Base-by-base conservation (phyloP, 768 basidiomycete species). In the Tylopilus felleus region DNA sequence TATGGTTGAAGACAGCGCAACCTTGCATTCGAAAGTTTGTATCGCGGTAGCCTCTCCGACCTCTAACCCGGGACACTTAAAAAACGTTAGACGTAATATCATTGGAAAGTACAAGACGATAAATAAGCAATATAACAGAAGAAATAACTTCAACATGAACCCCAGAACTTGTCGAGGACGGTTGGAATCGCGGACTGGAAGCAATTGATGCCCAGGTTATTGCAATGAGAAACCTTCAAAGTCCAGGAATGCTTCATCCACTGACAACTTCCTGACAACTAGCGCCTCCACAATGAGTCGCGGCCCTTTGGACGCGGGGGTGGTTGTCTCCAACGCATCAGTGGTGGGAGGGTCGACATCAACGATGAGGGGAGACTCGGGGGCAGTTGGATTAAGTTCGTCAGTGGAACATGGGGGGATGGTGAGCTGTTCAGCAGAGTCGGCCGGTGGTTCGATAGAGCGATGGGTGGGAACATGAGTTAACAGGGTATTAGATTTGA, bases 211-310 rank as follows among this genome's bases (percentile, higher is more conserved):
- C 17, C 1, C 14, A 1, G 0, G 16, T 70, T 28, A 69, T 23
- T 59, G 51, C 14, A 70, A 25, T 5, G 67, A 70, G 58, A 88
- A 87, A 4, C 81, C 83, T 9, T 78, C 81, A 65, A 92, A 90
- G 64, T 91, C 88, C 51, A 91, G 65, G 66, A 84, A 92, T 17
- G 76, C 86, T 65, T 92, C 90, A 52, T 88, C 86, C 2, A 85
- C 62, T 17, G 85, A 83, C 72, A 91, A 74, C 68, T 92, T 89
- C 43, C 88, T 78, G 19, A 91, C 83, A 2, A 93, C 84, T 28
- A 93, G 75, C 2, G 82, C 90, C 66, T 93, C 90, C 10, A 91
- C 88, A 44, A 92, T 91, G 5, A 86, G 73, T n/a, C 86, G 74
- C 29, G 80, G 77, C 47, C 78, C 76, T 17, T 60, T 49, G 19